Evolutionary conservation across 208 protist genomes (phyloP).

Genomic region (Trypanosoma rangeli): DNA sequence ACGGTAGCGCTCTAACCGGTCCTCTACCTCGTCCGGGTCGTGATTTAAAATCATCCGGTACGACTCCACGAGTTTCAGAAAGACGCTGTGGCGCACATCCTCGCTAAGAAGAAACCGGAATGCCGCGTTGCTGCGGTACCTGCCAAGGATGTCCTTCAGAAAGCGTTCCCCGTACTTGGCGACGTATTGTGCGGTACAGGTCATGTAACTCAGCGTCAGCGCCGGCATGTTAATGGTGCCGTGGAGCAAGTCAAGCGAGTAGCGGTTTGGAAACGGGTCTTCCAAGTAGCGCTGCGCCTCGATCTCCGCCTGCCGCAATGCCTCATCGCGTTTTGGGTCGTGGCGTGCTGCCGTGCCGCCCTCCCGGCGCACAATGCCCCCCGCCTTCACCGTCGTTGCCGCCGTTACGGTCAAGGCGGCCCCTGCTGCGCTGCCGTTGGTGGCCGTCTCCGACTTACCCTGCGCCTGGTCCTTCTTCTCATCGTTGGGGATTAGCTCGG

Average conservation of each 20-base stretch:
- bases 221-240: conserved; percentile 73
- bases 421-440: background rate
- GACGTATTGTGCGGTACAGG: conserved; percentile 78
- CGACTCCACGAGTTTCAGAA: conserved; percentile 74
- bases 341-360: conserved; percentile 57
- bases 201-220: conserved; percentile 70
- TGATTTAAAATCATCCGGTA: conserved; percentile 72
- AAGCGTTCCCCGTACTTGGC: conserved; percentile 87
- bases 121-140: conserved; percentile 62
- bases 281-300: conserved; percentile 74
- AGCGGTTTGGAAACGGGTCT: conserved; percentile 78
- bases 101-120: conserved; percentile 77
- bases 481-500: conserved; percentile 49
- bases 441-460: conserved; percentile 29
- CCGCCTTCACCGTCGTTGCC: conserved; percentile 44
- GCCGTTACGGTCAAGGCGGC: conserved; percentile 25
- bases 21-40: conserved; percentile 72
- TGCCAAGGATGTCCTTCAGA: conserved; percentile 48
- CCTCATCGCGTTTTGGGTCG: conserved; percentile 63
- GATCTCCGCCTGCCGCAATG: conserved; percentile 65
- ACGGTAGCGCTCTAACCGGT: conserved; percentile 58
- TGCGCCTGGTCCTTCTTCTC: conserved; percentile 21
- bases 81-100: conserved; percentile 73
- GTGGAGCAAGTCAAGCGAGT: conserved; percentile 60
- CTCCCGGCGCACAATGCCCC: conserved; percentile 49